Percentiles rank a stretch among this genome's conserved stretches.
These are phyloP conservation scores for Paraphaeosphaeria sporulosa DNA, from an alignment of 2,329 filamentous ascomycete species.

Conservation along the genomic window DNA sequence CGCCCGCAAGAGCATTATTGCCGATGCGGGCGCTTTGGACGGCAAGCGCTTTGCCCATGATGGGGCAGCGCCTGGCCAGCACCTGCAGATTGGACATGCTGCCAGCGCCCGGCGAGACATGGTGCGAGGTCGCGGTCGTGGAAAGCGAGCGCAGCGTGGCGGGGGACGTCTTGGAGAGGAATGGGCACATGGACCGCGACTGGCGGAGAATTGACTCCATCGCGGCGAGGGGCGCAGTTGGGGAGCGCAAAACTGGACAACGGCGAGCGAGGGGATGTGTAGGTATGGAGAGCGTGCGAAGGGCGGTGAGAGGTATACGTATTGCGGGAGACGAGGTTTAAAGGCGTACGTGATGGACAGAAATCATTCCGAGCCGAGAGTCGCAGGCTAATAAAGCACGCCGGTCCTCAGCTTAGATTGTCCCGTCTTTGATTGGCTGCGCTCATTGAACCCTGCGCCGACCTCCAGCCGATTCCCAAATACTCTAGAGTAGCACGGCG, in stretches of 20 bases:
- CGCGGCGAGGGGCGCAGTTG: conserved; percentile 30
- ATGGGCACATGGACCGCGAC: conserved; percentile 96
- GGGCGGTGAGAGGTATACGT: background rate
- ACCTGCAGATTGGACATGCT: conserved; percentile 98
- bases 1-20: conserved; percentile 56
- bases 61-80: conserved; percentile 90
- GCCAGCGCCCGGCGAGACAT: conserved; percentile 80
- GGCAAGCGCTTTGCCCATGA: conserved; percentile 97
- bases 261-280: background rate
- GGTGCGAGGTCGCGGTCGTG: conserved; percentile 70
- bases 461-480: conserved; percentile 21
- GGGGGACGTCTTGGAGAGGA: conserved; percentile 92
- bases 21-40: conserved; percentile 71
- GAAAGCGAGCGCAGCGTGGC: conserved; percentile 90
- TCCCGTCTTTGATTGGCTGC: conserved; percentile 31
- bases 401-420: conserved; percentile 38
- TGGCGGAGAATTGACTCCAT: conserved; percentile 97
- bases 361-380: conserved; percentile 32
- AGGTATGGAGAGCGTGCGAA: conserved; percentile 12
- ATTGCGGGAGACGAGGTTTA: conserved; percentile 8
- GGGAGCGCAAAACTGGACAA: conserved; percentile 2
- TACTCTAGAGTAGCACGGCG: conserved; percentile 22
- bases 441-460: conserved; percentile 20
- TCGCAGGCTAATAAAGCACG: conserved; percentile 22
- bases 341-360: conserved; percentile 25